A percentile compares a stretch with the other conserved stretches of the same genome.
These are phyloP conservation scores for Poa annua DNA, from an alignment of 176 grass and related monocot species.

Conservation along the genomic window DNA sequence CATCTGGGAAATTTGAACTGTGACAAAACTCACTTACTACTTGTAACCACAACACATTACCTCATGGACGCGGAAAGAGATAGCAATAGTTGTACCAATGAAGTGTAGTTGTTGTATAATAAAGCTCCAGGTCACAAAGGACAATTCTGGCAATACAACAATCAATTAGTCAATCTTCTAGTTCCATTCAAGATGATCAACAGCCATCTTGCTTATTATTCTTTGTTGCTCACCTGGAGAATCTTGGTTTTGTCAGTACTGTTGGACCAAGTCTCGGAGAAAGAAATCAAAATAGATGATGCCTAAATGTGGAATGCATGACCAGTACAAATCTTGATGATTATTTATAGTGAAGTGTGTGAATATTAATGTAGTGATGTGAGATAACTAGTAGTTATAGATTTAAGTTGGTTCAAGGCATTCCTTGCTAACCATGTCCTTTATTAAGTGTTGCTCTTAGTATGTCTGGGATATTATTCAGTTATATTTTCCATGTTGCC, in stretches of 20 bases:
- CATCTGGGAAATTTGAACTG: neutral
- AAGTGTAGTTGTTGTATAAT: neutral
- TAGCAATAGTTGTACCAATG: neutral
- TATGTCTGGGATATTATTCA: neutral
- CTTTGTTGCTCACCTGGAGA: neutral
- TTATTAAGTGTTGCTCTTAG: neutral
- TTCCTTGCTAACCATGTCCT: neutral
- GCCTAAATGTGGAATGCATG: neutral
- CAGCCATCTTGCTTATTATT: constrained; percentile 21
- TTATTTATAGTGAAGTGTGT: neutral
- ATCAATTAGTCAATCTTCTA: neutral
- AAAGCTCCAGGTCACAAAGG: neutral
- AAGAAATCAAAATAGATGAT: neutral
- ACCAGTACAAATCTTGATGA: neutral
- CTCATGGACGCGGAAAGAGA: neutral
- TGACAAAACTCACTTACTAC: neutral
- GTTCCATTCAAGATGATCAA: neutral
- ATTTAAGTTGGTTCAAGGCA: neutral
- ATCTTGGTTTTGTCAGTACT: neutral
- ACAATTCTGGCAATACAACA: neutral
- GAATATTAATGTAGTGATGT: neutral
- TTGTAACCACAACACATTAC: neutral
- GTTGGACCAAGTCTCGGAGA: neutral
- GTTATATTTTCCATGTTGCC: neutral
- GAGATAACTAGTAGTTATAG: neutral